Percentiles rank a stretch among this genome's conserved stretches.
phyloP scores from a whole-genome alignment of 2,329 filamentous ascomycete genomes.

The Monosporascus sp. region DNA sequence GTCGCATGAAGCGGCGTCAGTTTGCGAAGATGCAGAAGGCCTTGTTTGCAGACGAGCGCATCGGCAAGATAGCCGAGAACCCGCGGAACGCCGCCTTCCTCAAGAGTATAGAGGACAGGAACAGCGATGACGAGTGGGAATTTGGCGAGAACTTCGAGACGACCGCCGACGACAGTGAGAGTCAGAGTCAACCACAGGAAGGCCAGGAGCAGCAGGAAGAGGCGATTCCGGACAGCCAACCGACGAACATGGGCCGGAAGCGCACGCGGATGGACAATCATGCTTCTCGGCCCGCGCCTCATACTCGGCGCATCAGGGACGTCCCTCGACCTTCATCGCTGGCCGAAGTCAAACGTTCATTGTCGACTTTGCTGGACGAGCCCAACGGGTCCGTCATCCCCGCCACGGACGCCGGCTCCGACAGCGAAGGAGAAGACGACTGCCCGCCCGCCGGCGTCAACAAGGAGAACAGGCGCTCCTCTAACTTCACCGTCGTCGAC shows the following conservation, averaged over 20 bases:
- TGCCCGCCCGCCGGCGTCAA: constrained; percentile 26
- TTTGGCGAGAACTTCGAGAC: constrained; percentile 56
- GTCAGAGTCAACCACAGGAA: constrained; percentile 30
- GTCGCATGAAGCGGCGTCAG: constrained; percentile 77
- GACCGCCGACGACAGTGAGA: constrained; percentile 34
- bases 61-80: constrained; percentile 85
- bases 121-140: constrained; percentile 70
- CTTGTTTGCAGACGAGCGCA: constrained; percentile 79
- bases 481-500: constrained; percentile 55
- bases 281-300: constrained; percentile 48
- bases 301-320: constrained; percentile 56
- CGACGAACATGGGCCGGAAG: constrained; percentile 33
- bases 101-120: constrained; percentile 78
- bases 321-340: constrained; percentile 67
- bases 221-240: constrained; percentile 48
- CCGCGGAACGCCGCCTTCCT: constrained; percentile 88
- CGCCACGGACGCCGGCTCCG: constrained; percentile 43
- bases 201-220: constrained; percentile 25
- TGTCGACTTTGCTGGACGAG: constrained; percentile 79
- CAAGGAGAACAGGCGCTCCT: constrained; percentile 45
- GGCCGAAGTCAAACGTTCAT: constrained; percentile 74
- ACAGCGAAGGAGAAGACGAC: constrained; percentile 46
- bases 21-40: constrained; percentile 90
- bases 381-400: constrained; percentile 48
- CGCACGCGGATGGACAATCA: constrained; percentile 23